phyloP scores from a whole-genome alignment of 192 early-diverging fungal species.

The Cladochytrium replicatum region DNA sequence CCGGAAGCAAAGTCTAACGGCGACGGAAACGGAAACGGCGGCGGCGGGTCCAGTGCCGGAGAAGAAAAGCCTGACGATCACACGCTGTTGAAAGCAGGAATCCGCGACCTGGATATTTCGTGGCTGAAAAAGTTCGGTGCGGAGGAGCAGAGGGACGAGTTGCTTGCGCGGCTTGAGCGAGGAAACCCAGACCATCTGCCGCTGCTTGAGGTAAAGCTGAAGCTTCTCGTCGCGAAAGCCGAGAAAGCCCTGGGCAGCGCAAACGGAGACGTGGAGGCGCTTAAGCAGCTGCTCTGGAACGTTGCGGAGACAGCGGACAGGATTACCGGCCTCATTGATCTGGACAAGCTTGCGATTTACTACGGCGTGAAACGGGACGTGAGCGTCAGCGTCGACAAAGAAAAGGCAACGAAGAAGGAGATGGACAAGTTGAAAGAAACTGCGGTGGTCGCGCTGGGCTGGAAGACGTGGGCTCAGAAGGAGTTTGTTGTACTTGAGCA shows the following conservation, averaged over 20 bases:
- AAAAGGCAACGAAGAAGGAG: slow-evolving; percentile 50
- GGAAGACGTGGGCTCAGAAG: too few species aligned
- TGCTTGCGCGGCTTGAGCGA: slow-evolving; percentile 51
- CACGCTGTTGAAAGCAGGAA: slow-evolving; percentile 47
- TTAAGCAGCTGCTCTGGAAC: slow-evolving; percentile 16
- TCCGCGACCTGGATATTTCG: slow-evolving; percentile 68
- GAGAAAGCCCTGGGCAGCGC: slow-evolving; percentile 19
- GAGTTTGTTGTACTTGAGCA: too few species aligned
- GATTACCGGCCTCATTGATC: slow-evolving; percentile 49
- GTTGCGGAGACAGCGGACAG: slow-evolving; percentile 42
- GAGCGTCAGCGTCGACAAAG: slow-evolving; percentile 40
- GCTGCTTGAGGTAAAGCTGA: slow-evolving; percentile 41
- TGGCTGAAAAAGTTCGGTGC: slow-evolving; percentile 69
- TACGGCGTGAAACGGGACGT: slow-evolving; percentile 50
- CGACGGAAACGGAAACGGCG: slow-evolving; percentile 6
- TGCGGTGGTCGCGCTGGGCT: slow-evolving; percentile 47
- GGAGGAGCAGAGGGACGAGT: slow-evolving; percentile 43
- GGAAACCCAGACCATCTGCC: slow-evolving; percentile 50
- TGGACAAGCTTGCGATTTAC: slow-evolving; percentile 52
- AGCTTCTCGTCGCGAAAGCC: slow-evolving; percentile 37
- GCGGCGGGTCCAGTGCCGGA: background rate
- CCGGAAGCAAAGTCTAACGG: slow-evolving; percentile 25
- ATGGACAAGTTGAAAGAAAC: slow-evolving; percentile 64
- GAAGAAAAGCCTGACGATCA: slow-evolving; percentile 16
- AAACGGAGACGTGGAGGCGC: background rate